Conservation (phyloP, 257 asterid species). For the Rubia yunnanensis region DNA sequence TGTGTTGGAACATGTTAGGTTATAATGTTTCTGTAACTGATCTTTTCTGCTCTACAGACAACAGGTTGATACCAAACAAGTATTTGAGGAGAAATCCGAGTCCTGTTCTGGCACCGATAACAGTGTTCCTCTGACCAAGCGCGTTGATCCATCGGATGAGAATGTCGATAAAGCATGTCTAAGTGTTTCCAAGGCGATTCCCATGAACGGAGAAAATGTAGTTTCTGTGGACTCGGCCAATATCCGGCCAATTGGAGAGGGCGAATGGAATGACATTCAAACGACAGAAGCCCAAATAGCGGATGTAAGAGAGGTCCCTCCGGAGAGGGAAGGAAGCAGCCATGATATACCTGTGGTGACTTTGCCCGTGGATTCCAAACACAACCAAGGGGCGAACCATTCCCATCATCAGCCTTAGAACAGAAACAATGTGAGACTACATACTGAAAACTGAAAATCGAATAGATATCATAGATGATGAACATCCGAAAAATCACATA, state of each 20-base stretch:
- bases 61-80: constrained; percentile 66
- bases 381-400: constrained; percentile 38
- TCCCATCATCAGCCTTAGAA: constrained; percentile 61
- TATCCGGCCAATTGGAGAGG: constrained; percentile 49
- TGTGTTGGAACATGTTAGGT: not conserved
- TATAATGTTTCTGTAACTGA: constrained; percentile 3
- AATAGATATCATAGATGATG: not conserved
- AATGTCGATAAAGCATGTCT: constrained; percentile 93
- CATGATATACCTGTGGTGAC: constrained; percentile 68
- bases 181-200: constrained; percentile 45
- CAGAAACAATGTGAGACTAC: not conserved
- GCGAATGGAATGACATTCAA: constrained; percentile 92
- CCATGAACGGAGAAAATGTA: constrained; percentile 37
- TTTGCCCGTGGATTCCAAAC: constrained; percentile 44
- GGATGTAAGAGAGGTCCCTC: constrained; percentile 80
- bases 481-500: not conserved
- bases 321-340: constrained; percentile 50
- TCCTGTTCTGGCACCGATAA: constrained; percentile 46
- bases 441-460: not conserved
- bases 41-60: constrained; percentile 46
- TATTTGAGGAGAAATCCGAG: constrained; percentile 59
- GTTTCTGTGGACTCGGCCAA: constrained; percentile 43
- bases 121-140: constrained; percentile 64
- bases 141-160: constrained; percentile 74
- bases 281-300: constrained; percentile 76